Evolutionary conservation across 495 filamentous ascomycete species (phyloP), one percentile per base, ranked within the genome.

Genomic region (Penicillium diatomitis): DNA sequence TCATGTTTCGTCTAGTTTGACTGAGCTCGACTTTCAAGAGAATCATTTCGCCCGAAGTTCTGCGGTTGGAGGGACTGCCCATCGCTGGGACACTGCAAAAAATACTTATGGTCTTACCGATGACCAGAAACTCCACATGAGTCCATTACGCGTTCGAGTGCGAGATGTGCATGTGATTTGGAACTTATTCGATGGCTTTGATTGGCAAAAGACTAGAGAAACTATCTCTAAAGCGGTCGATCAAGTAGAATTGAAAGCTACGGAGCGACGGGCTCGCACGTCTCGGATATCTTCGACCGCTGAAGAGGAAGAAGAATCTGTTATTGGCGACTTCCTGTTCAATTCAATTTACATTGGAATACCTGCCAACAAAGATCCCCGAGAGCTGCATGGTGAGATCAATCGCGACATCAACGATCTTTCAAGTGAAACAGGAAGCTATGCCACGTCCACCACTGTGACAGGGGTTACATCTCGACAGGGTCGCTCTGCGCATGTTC

Each of bases 341-440:
- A 96, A 97, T 57, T 97, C 92, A 0, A 95, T 99, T 42, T 99
- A 96, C 68, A 95, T 99, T 47, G 90, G 86, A 20, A 87, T 99
- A 40, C 85, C 90, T 3, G 77, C 85, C 11, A 94, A 90, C 53
- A 80, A 82, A 42, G 90, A 96, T 59, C 88, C 88, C 6, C 75
- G 74, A 7, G 87, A 94, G 33, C 75, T 97, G 10, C 72, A 85
- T 7, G 80, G 78, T 30, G 87, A 86, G 41, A 91, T 99, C 64
- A 96, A 94, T 62, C 80, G 83, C 39, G 79, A 91, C 47, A 76
- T 97, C 39, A 85, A 95, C 51, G 94, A 96, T 54, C 72, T 86
- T 41, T 78, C 77, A 6, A 95, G 87, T 46, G 94, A 97, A 58
- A 94, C 89, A 0, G 89, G 87, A 36, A 94, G 87, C 35, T 82